A percentile compares a stretch with the other conserved stretches of the same genome.
These are phyloP conservation scores for Amylostereum areolatum DNA, from an alignment of 1,284 basidiomycete genomes.

Conservation along the genomic window DNA sequence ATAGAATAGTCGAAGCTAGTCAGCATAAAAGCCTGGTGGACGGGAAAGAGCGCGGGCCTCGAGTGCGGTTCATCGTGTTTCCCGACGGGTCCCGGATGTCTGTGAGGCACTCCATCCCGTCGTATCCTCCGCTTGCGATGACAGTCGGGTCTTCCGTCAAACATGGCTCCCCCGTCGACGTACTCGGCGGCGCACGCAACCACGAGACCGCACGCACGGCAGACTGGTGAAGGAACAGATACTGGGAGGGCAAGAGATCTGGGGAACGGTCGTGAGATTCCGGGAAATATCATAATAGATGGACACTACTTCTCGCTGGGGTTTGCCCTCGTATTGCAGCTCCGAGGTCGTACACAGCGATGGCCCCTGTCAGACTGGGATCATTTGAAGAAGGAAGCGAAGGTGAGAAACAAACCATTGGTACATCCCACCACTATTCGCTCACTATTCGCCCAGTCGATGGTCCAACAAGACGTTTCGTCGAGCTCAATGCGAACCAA, in stretches of 20 bases:
- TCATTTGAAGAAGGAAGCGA: neutral
- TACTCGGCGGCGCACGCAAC: constrained; percentile 59
- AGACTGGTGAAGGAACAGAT: constrained; percentile 70
- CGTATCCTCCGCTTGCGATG: constrained; percentile 70
- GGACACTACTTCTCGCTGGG: constrained; percentile 2
- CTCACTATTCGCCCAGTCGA: constrained; percentile 86
- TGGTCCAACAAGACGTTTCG: constrained; percentile 63
- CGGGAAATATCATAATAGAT: constrained; percentile 3
- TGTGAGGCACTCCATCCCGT: constrained; percentile 67
- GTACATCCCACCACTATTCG: constrained; percentile 74
- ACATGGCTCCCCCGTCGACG: constrained; percentile 37
- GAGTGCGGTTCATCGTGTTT: constrained; percentile 65
- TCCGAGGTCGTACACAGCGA: constrained; percentile 71
- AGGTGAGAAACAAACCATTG: constrained; percentile 49
- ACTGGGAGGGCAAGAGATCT: constrained; percentile 63
- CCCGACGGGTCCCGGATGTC: constrained; percentile 67
- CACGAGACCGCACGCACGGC: constrained; percentile 70
- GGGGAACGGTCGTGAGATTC: neutral
- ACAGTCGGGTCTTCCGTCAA: constrained; percentile 59
- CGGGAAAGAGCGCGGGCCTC: constrained; percentile 42
- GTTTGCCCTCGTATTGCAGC: constrained; percentile 34
- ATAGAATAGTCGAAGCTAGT: neutral
- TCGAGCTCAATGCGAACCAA: constrained; percentile 65
- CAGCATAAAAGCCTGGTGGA: no score
- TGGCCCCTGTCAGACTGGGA: constrained; percentile 43